phyloP scores from a whole-genome alignment of 805 yeast genomes.

The Candida quercuum region DNA sequence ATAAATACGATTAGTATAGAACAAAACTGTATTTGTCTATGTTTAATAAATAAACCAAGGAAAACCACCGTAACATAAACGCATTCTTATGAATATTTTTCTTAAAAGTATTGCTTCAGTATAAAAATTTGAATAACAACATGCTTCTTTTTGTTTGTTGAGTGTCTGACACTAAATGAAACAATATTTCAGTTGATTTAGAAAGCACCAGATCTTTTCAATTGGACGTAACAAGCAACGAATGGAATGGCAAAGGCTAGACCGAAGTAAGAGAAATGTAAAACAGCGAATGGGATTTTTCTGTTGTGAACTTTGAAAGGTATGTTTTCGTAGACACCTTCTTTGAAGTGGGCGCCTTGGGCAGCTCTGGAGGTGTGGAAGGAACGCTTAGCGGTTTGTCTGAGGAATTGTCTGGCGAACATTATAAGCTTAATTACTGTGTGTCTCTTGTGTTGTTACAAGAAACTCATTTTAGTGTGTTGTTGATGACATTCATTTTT shows the following conservation, averaged over 20 bases:
- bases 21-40: not conserved
- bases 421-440: constrained; percentile 13
- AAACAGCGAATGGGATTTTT: constrained; percentile 79
- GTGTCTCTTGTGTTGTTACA: too few relatives aligned
- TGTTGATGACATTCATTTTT: not conserved
- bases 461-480: not conserved
- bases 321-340: constrained; percentile 85
- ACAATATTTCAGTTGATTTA: too few relatives aligned
- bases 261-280: constrained; percentile 76
- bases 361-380: constrained; percentile 48
- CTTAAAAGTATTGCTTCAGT: not conserved
- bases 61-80: constrained; percentile 3
- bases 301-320: constrained; percentile 95
- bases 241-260: constrained; percentile 74
- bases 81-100: not conserved
- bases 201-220: constrained; percentile 76
- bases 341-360: constrained; percentile 52
- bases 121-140: constrained; percentile 2
- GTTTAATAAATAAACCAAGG: not conserved
- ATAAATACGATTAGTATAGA: not conserved
- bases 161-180: too few relatives aligned
- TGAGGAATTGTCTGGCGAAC: constrained; percentile 28
- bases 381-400: constrained; percentile 33
- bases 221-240: constrained; percentile 71
- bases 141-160: not conserved